These are phyloP conservation scores for Aspergillus flavus DNA, from an alignment of 2,329 filamentous ascomycete genomes.

Conservation along the genomic window DNA sequence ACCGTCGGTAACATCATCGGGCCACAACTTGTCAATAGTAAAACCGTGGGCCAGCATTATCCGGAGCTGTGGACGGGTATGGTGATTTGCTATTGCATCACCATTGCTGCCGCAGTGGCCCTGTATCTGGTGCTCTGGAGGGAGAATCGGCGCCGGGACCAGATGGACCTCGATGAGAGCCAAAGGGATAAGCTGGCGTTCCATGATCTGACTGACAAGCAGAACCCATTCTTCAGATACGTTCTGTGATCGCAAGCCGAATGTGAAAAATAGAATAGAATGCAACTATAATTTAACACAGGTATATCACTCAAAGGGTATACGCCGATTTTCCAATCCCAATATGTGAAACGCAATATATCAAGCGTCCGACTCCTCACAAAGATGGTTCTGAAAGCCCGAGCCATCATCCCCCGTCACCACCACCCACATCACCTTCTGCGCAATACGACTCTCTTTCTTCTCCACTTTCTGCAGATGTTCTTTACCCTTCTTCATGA, in stretches of 20 bases:
- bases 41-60: constrained; percentile 68
- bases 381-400: constrained; percentile 15
- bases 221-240: constrained; percentile 70
- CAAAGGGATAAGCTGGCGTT: constrained; percentile 69
- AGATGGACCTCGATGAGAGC: constrained; percentile 56
- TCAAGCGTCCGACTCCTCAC: constrained; percentile 7
- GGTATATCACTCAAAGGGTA: not conserved
- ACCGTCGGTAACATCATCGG: constrained; percentile 77
- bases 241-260: constrained; percentile 42
- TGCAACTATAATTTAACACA: not conserved
- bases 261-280: not conserved
- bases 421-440: constrained; percentile 18
- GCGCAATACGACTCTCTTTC: constrained; percentile 14
- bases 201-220: constrained; percentile 67
- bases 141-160: constrained; percentile 60
- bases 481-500: constrained; percentile 11
- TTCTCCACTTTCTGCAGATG: constrained; percentile 11
- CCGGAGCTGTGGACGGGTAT: constrained; percentile 71
- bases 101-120: constrained; percentile 58
- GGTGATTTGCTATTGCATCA: constrained; percentile 70
- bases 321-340: not conserved
- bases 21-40: constrained; percentile 69
- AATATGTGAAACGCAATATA: not conserved
- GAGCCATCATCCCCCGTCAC: constrained; percentile 18
- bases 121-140: constrained; percentile 62